These are phyloP conservation scores for Vanilla planifolia DNA, from an alignment of 106 monocot genomes.

Conservation along the genomic window DNA sequence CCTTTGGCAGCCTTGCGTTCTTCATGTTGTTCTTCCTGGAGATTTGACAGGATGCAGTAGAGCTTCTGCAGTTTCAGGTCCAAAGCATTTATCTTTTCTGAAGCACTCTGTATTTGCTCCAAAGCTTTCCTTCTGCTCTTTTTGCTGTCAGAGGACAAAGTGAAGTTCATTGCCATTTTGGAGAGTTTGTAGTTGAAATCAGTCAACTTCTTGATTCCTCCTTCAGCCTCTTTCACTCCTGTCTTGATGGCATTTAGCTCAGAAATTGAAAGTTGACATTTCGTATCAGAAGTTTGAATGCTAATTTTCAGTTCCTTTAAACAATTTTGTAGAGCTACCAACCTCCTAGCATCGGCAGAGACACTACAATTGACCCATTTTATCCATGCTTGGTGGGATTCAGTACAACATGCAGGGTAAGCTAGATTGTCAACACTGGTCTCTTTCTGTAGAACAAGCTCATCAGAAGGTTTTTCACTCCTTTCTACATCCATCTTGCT, in stretches of 20 bases:
- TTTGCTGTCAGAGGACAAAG: constrained; percentile 11
- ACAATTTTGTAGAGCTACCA: constrained; percentile 33
- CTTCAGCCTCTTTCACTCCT: constrained; percentile 59
- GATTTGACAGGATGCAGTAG: constrained; percentile 54
- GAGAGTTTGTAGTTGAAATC: constrained; percentile 42
- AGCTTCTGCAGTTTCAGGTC: constrained; percentile 78
- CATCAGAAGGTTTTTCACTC: constrained; percentile 37
- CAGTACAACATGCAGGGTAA: constrained; percentile 11
- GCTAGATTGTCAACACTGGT: constrained; percentile 47
- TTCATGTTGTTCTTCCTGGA: constrained; percentile 46
- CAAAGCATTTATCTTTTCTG: constrained; percentile 68
- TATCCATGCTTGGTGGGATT: constrained; percentile 43
- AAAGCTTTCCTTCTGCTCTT: constrained; percentile 30
- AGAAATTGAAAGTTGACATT: constrained; percentile 14
- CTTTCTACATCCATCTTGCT: constrained; percentile 23
- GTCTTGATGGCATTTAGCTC: constrained; percentile 35
- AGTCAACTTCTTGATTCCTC: constrained; percentile 30
- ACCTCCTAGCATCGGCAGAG: constrained; percentile 52
- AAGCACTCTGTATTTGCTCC: constrained; percentile 40
- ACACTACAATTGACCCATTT: constrained; percentile 34
- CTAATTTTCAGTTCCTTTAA: constrained; percentile 51
- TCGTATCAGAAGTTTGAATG: constrained; percentile 35
- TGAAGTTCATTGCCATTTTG: constrained; percentile 37
- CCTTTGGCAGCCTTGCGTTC: constrained; percentile 18
- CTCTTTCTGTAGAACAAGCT: constrained; percentile 58